phyloP scores from a whole-genome alignment of 192 early-diverging fungal genomes.

The Rhizophagus prolifer region DNA sequence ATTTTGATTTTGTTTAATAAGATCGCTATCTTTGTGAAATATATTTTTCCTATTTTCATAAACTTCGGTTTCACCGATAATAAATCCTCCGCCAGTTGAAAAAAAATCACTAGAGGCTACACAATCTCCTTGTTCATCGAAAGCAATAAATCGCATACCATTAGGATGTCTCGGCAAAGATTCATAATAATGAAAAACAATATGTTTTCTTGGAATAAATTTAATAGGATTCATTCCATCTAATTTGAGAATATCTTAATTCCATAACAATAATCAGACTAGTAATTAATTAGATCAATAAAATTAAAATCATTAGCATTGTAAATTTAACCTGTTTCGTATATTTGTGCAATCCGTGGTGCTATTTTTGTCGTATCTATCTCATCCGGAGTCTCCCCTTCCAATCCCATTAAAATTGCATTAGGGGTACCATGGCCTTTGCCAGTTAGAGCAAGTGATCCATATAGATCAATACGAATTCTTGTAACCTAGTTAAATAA shows the following conservation, averaged over 20 bases:
- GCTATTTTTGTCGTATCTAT: constrained; percentile 83
- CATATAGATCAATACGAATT: constrained; percentile 86
- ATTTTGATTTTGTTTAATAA: constrained; percentile 69
- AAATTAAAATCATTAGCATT: background rate
- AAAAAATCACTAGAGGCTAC: constrained; percentile 93
- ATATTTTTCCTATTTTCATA: constrained; percentile 61
- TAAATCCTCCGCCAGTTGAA: constrained; percentile 94
- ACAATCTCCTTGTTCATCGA: constrained; percentile 69
- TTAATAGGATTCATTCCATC: constrained; percentile 74
- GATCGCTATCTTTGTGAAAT: constrained; percentile 52
- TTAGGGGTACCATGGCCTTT: constrained; percentile 95
- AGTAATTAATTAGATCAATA: background rate
- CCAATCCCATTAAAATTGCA: constrained; percentile 85
- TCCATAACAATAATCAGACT: background rate
- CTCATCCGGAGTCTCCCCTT: constrained; percentile 84
- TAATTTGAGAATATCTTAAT: constrained; percentile 53
- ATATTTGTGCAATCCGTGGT: constrained; percentile 72
- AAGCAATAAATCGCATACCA: constrained; percentile 92
- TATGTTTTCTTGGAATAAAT: constrained; percentile 80
- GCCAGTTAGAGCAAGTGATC: constrained; percentile 90
- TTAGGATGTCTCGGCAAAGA: constrained; percentile 92
- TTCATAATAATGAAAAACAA: constrained; percentile 87
- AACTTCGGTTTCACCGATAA: constrained; percentile 85
- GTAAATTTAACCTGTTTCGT: constrained; percentile 45
- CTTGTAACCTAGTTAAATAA: constrained; percentile 42